Base-by-base conservation (phyloP, 345 rosid species). In the Sisymbrium irio region DNA sequence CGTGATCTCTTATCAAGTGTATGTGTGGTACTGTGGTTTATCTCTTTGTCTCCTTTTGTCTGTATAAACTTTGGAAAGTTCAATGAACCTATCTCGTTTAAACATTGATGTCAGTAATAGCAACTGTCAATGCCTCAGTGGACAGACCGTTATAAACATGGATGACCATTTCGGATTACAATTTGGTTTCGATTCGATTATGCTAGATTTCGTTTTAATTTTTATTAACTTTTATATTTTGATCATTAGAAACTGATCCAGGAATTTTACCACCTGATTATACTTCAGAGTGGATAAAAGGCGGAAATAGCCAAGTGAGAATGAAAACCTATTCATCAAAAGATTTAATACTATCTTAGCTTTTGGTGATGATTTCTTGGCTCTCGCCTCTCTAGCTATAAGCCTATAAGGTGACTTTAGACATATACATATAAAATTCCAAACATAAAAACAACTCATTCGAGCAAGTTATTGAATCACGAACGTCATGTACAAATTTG, bases 1-100 rank as follows among this genome's bases (percentile, higher is more conserved):
- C 4, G 8, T 66, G 73, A 75, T 67, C 68, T 67, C 68, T 75
- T 67, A 75, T 75, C 78, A 67, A 28, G 47, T 59, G 39, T 50
- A 5, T 20, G 39, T 67, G 28, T 59, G 46, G n/a, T 59, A 40
- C 40, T 67, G 28, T 59, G 46, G n/a, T 59, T 50, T 50, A 67
- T 67, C 62, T 74, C 78, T 40, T 28, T 66, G 78, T 67, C 73
- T 68, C 67, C 62, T 58, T 40, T 28, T 50, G 56, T 50, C 56
- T 20, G 18, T 28, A 14, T 46, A 22, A 42, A 28, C 55, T 47
- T 27, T 37, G 42, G 28, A 58, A 65, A 1, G 71, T 74, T 49
- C 67, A 74, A 10, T 67, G 73, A 74, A 74, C 37, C 67, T 39
- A 37, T 28, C 19, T 33, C 42, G 9, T 62, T n/a, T 19, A 13